phyloP scores from a whole-genome alignment of 441 rosid species.

The Melastoma candidum region DNA sequence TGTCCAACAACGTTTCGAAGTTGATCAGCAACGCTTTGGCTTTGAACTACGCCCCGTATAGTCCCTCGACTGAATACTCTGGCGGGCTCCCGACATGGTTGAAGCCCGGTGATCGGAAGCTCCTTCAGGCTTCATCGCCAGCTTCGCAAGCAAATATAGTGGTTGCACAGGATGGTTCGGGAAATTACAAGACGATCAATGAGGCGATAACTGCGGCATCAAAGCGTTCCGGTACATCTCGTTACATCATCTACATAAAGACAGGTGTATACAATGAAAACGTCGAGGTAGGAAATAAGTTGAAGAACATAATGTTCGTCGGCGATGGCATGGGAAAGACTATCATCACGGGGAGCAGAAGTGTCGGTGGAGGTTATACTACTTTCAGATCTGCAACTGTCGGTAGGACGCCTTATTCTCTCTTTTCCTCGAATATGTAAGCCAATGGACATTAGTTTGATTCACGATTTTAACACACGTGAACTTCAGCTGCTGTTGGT shows the following conservation, averaged over 20 bases:
- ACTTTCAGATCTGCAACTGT: background rate
- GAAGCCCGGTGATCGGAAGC: conserved; percentile 46
- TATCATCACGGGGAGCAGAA: background rate
- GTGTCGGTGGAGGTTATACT: background rate
- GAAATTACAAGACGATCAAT: conserved; percentile 35
- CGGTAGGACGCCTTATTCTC: background rate
- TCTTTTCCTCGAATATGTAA: background rate
- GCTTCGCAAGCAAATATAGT: conserved; percentile 30
- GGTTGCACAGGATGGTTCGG: conserved; percentile 54
- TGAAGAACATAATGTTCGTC: conserved; percentile 14
- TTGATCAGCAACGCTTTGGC: conserved; percentile 46
- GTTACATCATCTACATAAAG: conserved; percentile 46
- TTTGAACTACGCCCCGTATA: conserved; percentile 34
- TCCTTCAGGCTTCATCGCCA: conserved; percentile 34
- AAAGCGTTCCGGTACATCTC: conserved; percentile 25
- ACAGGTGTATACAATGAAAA: conserved; percentile 47
- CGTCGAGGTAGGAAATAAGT: conserved; percentile 19
- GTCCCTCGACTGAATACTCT: conserved; percentile 18
- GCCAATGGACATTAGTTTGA: background rate
- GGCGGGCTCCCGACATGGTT: conserved; percentile 52
- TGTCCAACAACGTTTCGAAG: conserved; percentile 47
- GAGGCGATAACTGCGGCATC: conserved; percentile 41
- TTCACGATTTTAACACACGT: background rate
- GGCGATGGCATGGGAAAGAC: no score
- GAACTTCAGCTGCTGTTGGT: conserved; percentile 6